A percentile compares a stretch with the other conserved stretches of the same genome.
These are phyloP conservation scores for Periglandula ipomoeae DNA, from an alignment of 2,329 filamentous ascomycete genomes.

Conservation along the genomic window DNA sequence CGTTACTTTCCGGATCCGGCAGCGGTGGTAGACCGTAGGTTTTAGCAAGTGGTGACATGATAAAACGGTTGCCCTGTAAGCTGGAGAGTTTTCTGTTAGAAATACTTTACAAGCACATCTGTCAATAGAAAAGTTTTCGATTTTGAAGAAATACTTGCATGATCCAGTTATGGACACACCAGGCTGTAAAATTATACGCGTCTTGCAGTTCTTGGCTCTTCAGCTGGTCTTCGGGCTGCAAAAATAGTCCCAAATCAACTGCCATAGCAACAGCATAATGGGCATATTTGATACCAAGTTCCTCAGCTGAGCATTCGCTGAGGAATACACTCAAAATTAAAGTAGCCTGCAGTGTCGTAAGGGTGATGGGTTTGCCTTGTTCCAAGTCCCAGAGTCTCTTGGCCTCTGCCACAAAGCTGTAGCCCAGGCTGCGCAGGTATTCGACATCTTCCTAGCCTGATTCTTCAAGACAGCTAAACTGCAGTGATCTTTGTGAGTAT, in stretches of 20 bases:
- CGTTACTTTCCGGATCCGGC: neutral
- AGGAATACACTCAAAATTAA: slow-evolving; percentile 13
- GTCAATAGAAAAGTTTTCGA: neutral
- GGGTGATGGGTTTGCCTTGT: slow-evolving; percentile 8
- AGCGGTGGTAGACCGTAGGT: neutral
- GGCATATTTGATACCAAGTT: neutral
- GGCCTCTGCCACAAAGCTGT: slow-evolving; percentile 23
- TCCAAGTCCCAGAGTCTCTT: slow-evolving; percentile 22
- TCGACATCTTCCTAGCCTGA: slow-evolving; percentile 16
- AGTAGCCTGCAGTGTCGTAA: slow-evolving; percentile 23
- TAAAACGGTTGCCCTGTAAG: neutral
- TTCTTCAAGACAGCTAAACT: neutral
- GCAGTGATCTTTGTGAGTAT: neutral
- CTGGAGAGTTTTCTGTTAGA: neutral
- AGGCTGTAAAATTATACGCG: neutral
- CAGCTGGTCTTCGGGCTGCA: neutral
- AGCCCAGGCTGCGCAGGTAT: slow-evolving; percentile 18
- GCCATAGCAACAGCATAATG: neutral
- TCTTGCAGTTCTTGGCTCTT: neutral
- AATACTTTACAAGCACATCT: neutral
- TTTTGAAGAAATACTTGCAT: neutral
- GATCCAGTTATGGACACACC: slow-evolving; percentile 1
- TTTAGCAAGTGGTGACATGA: neutral
- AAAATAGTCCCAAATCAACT: neutral
- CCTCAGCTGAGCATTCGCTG: neutral